phyloP scores from a whole-genome alignment of 2,329 filamentous ascomycete species.

The Fusarium pseudoanthophilum region DNA sequence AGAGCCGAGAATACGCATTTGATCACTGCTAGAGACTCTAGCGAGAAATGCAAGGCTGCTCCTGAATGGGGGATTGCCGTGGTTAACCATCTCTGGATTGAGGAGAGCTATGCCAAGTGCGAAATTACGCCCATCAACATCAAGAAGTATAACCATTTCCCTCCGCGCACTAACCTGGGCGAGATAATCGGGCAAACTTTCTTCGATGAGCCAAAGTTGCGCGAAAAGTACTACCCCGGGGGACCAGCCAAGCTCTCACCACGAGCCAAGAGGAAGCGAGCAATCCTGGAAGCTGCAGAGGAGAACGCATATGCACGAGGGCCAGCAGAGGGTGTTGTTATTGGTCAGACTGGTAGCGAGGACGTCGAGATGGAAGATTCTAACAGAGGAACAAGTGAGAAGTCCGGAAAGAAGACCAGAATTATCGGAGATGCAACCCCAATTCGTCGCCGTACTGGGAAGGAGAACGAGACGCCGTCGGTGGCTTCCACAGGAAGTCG shows the following conservation, averaged over 20 bases:
- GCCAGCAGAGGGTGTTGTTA: slow-evolving; percentile 59
- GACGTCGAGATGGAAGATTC: slow-evolving; percentile 57
- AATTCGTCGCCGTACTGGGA: slow-evolving; percentile 64
- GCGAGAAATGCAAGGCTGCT: slow-evolving; percentile 93
- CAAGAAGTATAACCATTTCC: slow-evolving; percentile 85
- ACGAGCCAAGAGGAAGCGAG: slow-evolving; percentile 60
- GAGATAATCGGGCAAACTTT: slow-evolving; percentile 92
- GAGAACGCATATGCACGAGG: slow-evolving; percentile 61
- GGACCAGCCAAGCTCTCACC: slow-evolving; percentile 58
- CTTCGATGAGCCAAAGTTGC: slow-evolving; percentile 72
- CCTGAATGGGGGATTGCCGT: slow-evolving; percentile 91
- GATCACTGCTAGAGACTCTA: slow-evolving; percentile 87
- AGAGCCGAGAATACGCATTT: slow-evolving; percentile 96
- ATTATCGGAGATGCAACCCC: slow-evolving; percentile 51
- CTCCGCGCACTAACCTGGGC: slow-evolving; percentile 86
- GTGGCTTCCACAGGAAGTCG: slow-evolving; percentile 75
- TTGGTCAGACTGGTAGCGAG: slow-evolving; percentile 52
- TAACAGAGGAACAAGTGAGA: slow-evolving; percentile 52
- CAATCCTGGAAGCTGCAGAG: slow-evolving; percentile 60
- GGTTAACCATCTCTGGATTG: slow-evolving; percentile 95
- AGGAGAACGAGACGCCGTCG: slow-evolving; percentile 86
- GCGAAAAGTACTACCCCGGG: slow-evolving; percentile 76
- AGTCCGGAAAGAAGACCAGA: slow-evolving; percentile 45
- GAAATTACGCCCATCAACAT: slow-evolving; percentile 77
- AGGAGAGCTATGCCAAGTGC: slow-evolving; percentile 95